Percentiles rank a stretch among this genome's conserved stretches.
Evolutionary conservation across 768 basidiomycete species (phyloP).

Genomic region (Tylopilus balloui): DNA sequence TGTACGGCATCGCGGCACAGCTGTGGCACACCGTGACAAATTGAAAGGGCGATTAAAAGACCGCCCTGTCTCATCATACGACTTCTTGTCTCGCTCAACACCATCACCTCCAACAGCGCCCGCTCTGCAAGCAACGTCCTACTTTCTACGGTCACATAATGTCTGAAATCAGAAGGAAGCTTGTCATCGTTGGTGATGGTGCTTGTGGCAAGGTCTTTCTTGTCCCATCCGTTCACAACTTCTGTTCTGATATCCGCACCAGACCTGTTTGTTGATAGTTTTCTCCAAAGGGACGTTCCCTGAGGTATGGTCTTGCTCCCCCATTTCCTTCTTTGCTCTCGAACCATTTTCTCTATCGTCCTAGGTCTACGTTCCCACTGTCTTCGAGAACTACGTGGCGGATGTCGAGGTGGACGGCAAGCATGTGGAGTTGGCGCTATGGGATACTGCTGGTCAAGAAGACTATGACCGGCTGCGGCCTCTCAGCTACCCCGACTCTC

Average conservation of each 20-base stretch:
- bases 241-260: constrained; percentile 20
- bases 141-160: constrained; percentile 48
- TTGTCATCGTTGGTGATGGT: constrained; percentile 98
- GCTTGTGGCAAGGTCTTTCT: constrained; percentile 83
- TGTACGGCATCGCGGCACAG: constrained; percentile 27
- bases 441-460: constrained; percentile 99
- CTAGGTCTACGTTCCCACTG: constrained; percentile 98
- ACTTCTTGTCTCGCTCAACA: constrained; percentile 38
- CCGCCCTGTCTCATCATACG: constrained; percentile 35
- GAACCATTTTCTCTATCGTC: background rate
- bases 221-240: constrained; percentile 2
- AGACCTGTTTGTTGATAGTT: constrained; percentile 94
- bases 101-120: constrained; percentile 36
- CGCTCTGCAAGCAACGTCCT: constrained; percentile 28
- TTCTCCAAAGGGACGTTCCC: constrained; percentile 97
- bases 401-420: constrained; percentile 98
- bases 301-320: constrained; percentile 50
- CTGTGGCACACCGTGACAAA: constrained; percentile 28
- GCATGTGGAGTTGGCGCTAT: constrained; percentile 95
- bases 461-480: constrained; percentile 99
- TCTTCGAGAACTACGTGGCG: constrained; percentile 99
- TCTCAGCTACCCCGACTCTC: constrained; percentile 97
- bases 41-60: constrained; percentile 34
- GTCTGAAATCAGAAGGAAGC: constrained; percentile 98
- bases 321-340: background rate